A percentile compares a stretch with the other conserved stretches of the same genome.
Conservation (phyloP, 1,139 yeast species). For the Zygosaccharomyces pseudobailii region DNA sequence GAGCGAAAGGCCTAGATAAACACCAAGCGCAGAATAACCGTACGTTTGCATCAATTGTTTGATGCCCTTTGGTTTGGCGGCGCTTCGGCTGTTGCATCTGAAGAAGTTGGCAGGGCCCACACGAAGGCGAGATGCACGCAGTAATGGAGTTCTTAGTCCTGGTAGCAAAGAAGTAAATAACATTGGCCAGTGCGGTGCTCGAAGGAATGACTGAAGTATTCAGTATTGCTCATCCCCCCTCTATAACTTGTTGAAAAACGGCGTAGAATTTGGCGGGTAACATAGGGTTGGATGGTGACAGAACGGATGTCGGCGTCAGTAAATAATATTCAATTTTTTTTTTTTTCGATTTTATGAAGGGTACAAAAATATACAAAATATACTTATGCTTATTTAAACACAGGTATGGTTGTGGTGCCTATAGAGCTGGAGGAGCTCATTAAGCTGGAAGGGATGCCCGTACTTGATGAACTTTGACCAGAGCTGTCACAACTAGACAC, state of each 20-base stretch:
- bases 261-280: not conserved
- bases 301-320: not conserved
- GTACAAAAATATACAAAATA: not conserved
- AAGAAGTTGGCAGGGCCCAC: slow-evolving; percentile 3
- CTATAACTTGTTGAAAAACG: not conserved
- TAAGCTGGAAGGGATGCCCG: not conserved
- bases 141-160: not conserved
- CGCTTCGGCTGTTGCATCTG: slow-evolving; percentile 6
- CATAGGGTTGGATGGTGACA: not conserved
- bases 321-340: not conserved
- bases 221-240: not conserved
- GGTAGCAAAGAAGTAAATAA: not conserved
- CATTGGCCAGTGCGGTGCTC: not conserved
- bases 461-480: not conserved
- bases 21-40: slow-evolving; percentile 88
- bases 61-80: slow-evolving; percentile 20
- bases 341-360: not conserved
- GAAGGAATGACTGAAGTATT: not conserved
- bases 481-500: slow-evolving; percentile 17
- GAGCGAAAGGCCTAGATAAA: slow-evolving; percentile 63
- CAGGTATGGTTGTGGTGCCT: slow-evolving; percentile 11
- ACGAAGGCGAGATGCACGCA: not conserved
- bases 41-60: slow-evolving; percentile 75
- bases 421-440: slow-evolving; percentile 6
- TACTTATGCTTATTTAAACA: slow-evolving; percentile 1